Percentiles rank a stretch among this genome's conserved stretches.
These are phyloP conservation scores for Curvularia eragrostidis DNA, from an alignment of 2,329 filamentous ascomycete species.

Conservation along the genomic window DNA sequence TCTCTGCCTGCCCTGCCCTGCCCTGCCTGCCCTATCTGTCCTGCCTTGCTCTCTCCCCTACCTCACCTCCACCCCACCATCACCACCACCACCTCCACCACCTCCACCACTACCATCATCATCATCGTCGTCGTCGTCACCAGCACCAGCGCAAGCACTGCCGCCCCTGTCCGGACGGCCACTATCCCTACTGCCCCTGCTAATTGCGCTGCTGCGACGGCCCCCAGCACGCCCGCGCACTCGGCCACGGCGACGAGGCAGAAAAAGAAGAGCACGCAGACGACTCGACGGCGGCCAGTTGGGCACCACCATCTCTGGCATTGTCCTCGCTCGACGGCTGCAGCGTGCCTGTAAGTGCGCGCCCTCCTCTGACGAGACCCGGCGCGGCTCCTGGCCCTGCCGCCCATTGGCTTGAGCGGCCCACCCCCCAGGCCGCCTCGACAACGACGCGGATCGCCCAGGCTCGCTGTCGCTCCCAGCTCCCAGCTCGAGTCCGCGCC, in stretches of 20 bases:
- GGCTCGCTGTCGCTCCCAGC: slow-evolving; percentile 17
- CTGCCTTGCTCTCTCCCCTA: slow-evolving; percentile 11
- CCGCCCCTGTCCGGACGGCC: not conserved
- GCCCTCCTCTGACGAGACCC: slow-evolving; percentile 11
- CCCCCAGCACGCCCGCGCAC: not conserved
- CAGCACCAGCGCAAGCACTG: not conserved
- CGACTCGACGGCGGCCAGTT: slow-evolving; percentile 1
- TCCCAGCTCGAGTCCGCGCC: slow-evolving; percentile 27
- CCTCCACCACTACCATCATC: not conserved
- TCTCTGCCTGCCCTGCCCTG: slow-evolving; percentile 5
- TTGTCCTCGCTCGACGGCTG: slow-evolving; percentile 1
- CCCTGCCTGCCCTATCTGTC: slow-evolving; percentile 5
- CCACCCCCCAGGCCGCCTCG: slow-evolving; percentile 19
- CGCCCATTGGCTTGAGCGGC: slow-evolving; percentile 21
- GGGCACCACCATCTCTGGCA: slow-evolving; percentile 6
- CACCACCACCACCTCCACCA: not conserved
- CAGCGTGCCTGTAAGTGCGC: slow-evolving; percentile 3
- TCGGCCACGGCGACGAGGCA: not conserved
- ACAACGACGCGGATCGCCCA: slow-evolving; percentile 27
- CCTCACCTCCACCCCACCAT: not conserved
- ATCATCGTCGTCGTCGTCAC: not conserved
- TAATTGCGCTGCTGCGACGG: not conserved
- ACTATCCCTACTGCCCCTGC: not conserved
- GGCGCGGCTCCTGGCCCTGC: slow-evolving; percentile 22
- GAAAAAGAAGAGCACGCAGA: not conserved